These are phyloP conservation scores for Neocucurbitaria cava DNA, from an alignment of 2,329 filamentous ascomycete genomes.

Conservation along the genomic window DNA sequence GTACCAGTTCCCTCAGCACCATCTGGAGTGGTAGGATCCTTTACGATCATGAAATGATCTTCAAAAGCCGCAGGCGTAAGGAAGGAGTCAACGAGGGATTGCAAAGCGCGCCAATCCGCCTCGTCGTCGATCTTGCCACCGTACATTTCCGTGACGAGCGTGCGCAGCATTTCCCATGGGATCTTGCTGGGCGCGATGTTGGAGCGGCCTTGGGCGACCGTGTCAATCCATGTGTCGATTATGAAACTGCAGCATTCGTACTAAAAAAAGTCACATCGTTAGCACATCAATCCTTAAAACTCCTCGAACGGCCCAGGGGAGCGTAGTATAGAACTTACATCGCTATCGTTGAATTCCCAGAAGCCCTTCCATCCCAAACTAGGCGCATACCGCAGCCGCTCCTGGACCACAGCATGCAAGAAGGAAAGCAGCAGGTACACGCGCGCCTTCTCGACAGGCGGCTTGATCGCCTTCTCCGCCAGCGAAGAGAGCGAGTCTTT, in stretches of 20 bases:
- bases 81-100: constrained; percentile 75
- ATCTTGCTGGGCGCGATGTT: constrained; percentile 94
- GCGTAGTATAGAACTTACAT: constrained; percentile 69
- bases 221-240: constrained; percentile 92
- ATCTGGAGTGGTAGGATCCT: too few species aligned
- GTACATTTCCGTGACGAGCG: constrained; percentile 91
- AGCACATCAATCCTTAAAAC: too few species aligned
- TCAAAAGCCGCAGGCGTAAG: constrained; percentile 91
- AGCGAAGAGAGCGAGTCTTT: constrained; percentile 92
- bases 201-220: constrained; percentile 79
- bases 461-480: constrained; percentile 75
- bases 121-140: constrained; percentile 97
- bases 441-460: constrained; percentile 87
- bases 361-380: constrained; percentile 97
- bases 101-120: constrained; percentile 78
- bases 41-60: constrained; percentile 86
- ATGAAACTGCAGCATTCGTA: constrained; percentile 98
- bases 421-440: constrained; percentile 92
- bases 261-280: constrained; percentile 61
- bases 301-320: too few species aligned
- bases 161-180: constrained; percentile 95
- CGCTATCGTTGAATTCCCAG: constrained; percentile 99
- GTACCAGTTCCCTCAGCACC: too few species aligned
- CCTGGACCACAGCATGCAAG: constrained; percentile 94
- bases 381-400: constrained; percentile 91